phyloP scores from a whole-genome alignment of 1,284 basidiomycete genomes.

The Gymnopus androsaceus region DNA sequence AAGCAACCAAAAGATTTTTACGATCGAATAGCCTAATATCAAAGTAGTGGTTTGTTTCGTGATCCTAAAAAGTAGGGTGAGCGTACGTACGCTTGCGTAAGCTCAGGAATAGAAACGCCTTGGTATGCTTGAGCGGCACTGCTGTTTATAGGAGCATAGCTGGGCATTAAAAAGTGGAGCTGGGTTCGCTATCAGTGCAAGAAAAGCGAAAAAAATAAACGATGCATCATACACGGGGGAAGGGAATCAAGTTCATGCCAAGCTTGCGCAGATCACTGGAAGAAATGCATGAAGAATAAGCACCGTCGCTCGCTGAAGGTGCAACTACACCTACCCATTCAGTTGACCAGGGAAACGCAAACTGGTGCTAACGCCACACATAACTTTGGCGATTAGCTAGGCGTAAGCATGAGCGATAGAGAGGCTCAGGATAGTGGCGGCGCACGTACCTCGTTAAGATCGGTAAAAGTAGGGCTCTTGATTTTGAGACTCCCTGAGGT shows the following conservation, averaged over 20 bases:
- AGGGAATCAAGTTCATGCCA: constrained; percentile 90
- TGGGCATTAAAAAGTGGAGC: constrained; percentile 91
- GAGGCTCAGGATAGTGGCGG: constrained; percentile 21
- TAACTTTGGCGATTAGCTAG: constrained; percentile 79
- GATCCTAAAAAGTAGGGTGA: background rate
- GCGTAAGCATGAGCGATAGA: constrained; percentile 8
- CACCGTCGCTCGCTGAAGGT: no score
- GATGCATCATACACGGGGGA: constrained; percentile 72
- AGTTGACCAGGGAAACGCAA: constrained; percentile 93
- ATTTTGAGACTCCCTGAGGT: constrained; percentile 76
- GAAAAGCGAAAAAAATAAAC: background rate
- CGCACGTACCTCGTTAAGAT: constrained; percentile 74
- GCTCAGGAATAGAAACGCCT: constrained; percentile 62
- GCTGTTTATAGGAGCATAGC: constrained; percentile 81
- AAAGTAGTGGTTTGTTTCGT: background rate
- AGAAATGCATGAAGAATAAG: background rate
- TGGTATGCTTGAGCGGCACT: constrained; percentile 65
- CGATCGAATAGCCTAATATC: constrained; percentile 73
- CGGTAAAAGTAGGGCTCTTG: constrained; percentile 68
- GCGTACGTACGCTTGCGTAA: constrained; percentile 61
- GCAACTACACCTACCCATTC: constrained; percentile 62
- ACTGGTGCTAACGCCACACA: constrained; percentile 90
- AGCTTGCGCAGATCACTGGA: constrained; percentile 90
- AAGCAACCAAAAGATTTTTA: constrained; percentile 81
- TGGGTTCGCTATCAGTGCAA: constrained; percentile 26